A percentile compares a stretch with the other conserved stretches of the same genome.
Evolutionary conservation across 805 yeast genomes (phyloP).

Genomic region (Brettanomyces nanus): DNA sequence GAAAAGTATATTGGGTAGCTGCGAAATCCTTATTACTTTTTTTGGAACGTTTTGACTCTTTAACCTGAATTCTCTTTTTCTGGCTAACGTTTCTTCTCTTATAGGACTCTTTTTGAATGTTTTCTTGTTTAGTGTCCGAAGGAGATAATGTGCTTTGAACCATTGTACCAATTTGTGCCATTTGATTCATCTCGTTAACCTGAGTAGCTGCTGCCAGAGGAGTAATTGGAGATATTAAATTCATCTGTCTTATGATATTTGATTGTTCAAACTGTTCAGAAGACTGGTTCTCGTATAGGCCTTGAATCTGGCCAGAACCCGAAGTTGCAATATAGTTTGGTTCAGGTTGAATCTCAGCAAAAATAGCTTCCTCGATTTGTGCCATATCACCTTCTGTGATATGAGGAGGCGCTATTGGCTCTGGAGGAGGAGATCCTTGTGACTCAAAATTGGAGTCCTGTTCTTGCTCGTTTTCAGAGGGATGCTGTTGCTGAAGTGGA

Average conservation of each 20-base stretch:
- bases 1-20: background rate
- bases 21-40: background rate
- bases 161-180: too few relatives aligned
- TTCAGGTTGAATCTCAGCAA: constrained; percentile 1
- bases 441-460: background rate
- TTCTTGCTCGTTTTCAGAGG: background rate
- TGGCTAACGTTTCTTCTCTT: too few relatives aligned
- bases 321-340: constrained; percentile 1
- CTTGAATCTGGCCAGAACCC: background rate
- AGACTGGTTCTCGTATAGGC: background rate
- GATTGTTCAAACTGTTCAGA: too few relatives aligned
- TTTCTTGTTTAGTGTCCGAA: too few relatives aligned
- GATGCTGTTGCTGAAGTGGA: background rate
- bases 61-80: too few relatives aligned
- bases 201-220: too few relatives aligned
- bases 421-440: background rate
- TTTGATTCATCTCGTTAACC: too few relatives aligned
- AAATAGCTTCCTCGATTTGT: background rate
- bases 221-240: too few relatives aligned
- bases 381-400: background rate
- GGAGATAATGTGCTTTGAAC: too few relatives aligned
- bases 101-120: background rate
- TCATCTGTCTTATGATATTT: too few relatives aligned
- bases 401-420: background rate
- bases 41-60: too few relatives aligned